A percentile compares a stretch with the other conserved stretches of the same genome.
Conservation (phyloP, 352 stramenopile species). For the Pythium brassicae region DNA sequence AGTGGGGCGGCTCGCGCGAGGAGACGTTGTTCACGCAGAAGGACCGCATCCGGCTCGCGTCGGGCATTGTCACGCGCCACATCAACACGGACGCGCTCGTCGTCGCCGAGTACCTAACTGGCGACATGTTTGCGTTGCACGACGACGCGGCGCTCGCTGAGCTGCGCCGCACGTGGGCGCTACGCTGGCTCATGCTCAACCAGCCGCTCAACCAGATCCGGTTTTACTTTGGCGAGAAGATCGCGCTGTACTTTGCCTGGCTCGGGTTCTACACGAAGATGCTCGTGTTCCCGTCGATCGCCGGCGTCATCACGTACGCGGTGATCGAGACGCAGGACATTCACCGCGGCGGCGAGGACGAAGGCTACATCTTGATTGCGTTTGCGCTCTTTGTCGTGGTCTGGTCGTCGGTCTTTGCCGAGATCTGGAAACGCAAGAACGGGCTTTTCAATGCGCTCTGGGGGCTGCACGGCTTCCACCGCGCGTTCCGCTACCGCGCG, state of each 20-base stretch:
- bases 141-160: conserved; percentile 63
- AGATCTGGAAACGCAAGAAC: conserved; percentile 89
- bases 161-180: conserved; percentile 70
- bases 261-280: conserved; percentile 93
- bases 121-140: conserved; percentile 87
- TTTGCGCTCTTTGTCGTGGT: conserved; percentile 85
- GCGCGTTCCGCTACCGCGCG: conserved; percentile 66
- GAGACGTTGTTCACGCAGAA: conserved; percentile 80
- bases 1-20: conserved; percentile 63
- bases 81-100: conserved; percentile 71
- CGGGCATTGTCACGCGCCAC: conserved; percentile 69
- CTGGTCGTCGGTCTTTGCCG: conserved; percentile 85
- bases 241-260: conserved; percentile 91
- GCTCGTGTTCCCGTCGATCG: conserved; percentile 74
- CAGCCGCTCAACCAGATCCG: conserved; percentile 87
- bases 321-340: conserved; percentile 44
- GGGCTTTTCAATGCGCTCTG: conserved; percentile 79
- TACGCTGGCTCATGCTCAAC: conserved; percentile 68
- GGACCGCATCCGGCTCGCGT: conserved; percentile 70
- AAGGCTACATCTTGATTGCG: conserved; percentile 67
- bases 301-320: conserved; percentile 74
- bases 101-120: conserved; percentile 43
- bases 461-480: conserved; percentile 77
- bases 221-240: conserved; percentile 90
- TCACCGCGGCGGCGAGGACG: conserved; percentile 32